Evolutionary conservation across 495 filamentous ascomycete genomes (phyloP).

Genomic region (Daldinia bambusicola): DNA sequence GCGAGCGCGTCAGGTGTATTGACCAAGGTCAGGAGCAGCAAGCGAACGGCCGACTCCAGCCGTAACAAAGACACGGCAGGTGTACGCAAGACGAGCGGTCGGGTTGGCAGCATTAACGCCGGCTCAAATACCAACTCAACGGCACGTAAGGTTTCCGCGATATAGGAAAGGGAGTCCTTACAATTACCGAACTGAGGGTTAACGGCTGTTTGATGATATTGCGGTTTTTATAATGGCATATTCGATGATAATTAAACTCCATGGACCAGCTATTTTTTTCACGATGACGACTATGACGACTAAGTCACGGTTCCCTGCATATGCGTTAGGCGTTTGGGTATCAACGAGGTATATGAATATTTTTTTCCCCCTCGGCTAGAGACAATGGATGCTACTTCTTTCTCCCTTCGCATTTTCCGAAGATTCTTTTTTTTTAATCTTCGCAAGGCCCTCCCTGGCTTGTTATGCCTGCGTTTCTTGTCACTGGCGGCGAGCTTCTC

Average conservation of each 20-base stretch:
- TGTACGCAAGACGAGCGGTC: conserved; percentile 91
- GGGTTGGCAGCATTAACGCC: conserved; percentile 79
- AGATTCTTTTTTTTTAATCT: too few species aligned
- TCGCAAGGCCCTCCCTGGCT: background rate
- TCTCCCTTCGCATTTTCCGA: conserved; percentile 12
- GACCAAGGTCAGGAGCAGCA: conserved; percentile 77
- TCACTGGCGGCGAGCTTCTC: conserved; percentile 11
- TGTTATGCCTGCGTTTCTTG: conserved; percentile 11
- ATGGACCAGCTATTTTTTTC: conserved; percentile 34
- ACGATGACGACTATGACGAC: conserved; percentile 51
- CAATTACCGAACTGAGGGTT: conserved; percentile 9
- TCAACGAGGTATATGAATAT: conserved; percentile 32
- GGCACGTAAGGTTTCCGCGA: conserved; percentile 57
- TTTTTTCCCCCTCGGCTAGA: conserved; percentile 21
- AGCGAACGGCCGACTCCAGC: conserved; percentile 66
- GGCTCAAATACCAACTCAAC: conserved; percentile 45
- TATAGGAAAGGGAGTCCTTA: conserved; percentile 30
- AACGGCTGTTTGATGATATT: conserved; percentile 26
- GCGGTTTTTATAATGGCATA: conserved; percentile 36
- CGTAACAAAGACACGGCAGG: conserved; percentile 66
- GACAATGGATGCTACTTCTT: conserved; percentile 26
- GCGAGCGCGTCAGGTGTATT: conserved; percentile 73
- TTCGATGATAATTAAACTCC: conserved; percentile 33
- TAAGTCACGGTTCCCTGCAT: conserved; percentile 46
- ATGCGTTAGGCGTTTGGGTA: conserved; percentile 47